phyloP scores from a whole-genome alignment of 148 eudicot genomes.

The Suaeda aralocaspica region DNA sequence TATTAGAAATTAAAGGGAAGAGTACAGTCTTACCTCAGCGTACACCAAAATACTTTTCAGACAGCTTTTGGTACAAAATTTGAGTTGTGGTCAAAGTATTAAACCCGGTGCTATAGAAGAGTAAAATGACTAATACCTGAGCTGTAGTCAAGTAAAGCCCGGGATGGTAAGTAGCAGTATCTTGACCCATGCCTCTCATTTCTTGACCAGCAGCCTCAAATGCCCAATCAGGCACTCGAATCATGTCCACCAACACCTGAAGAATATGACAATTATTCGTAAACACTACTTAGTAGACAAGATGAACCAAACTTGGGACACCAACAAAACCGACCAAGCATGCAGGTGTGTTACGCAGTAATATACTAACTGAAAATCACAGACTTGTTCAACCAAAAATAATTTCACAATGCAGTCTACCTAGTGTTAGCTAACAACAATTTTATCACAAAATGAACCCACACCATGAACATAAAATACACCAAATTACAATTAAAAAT shows the following conservation, averaged over 20 bases:
- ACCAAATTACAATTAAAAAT: too few relatives aligned
- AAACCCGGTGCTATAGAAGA: background rate
- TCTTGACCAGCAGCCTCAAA: conserved; percentile 97
- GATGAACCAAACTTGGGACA: background rate
- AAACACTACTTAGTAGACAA: background rate
- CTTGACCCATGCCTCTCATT: conserved; percentile 94
- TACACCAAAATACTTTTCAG: too few relatives aligned
- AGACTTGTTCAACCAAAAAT: background rate
- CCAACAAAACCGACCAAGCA: background rate
- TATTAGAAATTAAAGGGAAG: too few relatives aligned
- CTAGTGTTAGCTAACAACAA: background rate
- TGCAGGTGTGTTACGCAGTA: background rate
- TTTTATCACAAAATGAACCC: background rate
- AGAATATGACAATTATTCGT: background rate
- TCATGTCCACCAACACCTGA: conserved; percentile 90
- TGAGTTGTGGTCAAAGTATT: too few relatives aligned
- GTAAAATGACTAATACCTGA: conserved; percentile 46
- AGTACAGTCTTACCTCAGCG: background rate
- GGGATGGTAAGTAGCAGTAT: conserved; percentile 75
- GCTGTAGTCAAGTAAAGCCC: conserved; percentile 82
- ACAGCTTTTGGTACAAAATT: too few relatives aligned
- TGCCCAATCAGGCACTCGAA: conserved; percentile 97
- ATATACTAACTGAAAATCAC: background rate
- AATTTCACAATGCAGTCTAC: background rate
- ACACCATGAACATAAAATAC: background rate